A percentile compares a stretch with the other conserved stretches of the same genome.
Evolutionary conservation across 495 filamentous ascomycete genomes (phyloP).

Genomic region (Aspergillus coremiiformis): DNA sequence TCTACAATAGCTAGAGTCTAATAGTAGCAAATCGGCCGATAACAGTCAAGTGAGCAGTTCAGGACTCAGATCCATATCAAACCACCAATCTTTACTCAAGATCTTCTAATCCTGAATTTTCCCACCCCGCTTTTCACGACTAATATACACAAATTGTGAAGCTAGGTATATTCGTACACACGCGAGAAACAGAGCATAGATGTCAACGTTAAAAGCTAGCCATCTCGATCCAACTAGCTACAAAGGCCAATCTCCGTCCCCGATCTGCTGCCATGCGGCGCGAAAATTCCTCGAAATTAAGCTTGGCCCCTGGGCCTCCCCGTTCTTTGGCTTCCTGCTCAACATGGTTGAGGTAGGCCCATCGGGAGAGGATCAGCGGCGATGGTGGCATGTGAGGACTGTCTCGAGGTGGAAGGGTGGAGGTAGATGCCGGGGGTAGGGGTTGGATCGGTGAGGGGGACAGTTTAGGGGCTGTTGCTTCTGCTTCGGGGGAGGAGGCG

Average conservation of each 20-base stretch:
- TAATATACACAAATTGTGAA: too few relatives aligned
- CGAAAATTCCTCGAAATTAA: slow-evolving; percentile 69
- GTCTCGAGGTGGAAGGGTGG: slow-evolving; percentile 8
- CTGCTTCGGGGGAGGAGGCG: slow-evolving; percentile 30
- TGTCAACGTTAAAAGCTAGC: slow-evolving; percentile 42
- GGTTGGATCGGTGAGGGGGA: slow-evolving; percentile 33
- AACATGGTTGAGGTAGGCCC: slow-evolving; percentile 47
- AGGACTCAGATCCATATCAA: too few relatives aligned
- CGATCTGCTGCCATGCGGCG: slow-evolving; percentile 57
- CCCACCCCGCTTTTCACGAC: too few relatives aligned
- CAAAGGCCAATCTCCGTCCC: slow-evolving; percentile 60
- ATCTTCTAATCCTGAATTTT: too few relatives aligned
- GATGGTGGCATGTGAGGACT: slow-evolving; percentile 9
- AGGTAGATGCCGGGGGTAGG: slow-evolving; percentile 23
- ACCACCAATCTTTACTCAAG: too few relatives aligned
- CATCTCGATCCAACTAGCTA: slow-evolving; percentile 83
- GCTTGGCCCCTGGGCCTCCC: slow-evolving; percentile 66
- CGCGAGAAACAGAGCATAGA: neutral
- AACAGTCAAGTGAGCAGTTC: too few relatives aligned
- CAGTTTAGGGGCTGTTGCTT: slow-evolving; percentile 33
- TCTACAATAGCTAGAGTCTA: neutral
- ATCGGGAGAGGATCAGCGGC: slow-evolving; percentile 44
- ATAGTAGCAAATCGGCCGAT: too few relatives aligned
- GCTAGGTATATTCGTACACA: neutral
- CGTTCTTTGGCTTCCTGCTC: slow-evolving; percentile 58